These are phyloP conservation scores for Closterium sp. DNA, from an alignment of 139 green algal genomes.

Conservation along the genomic window DNA sequence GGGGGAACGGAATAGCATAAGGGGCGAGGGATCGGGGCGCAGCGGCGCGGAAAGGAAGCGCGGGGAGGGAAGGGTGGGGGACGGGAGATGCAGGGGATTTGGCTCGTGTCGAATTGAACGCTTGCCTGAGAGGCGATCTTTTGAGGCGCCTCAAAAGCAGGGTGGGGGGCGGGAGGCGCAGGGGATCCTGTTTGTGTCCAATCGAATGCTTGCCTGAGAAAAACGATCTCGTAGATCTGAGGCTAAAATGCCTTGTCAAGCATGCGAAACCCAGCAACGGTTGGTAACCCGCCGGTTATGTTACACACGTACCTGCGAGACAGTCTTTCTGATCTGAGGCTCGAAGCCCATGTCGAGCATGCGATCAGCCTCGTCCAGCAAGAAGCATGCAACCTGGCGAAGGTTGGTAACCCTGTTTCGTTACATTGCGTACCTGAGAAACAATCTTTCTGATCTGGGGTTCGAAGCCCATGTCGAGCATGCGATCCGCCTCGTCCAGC, in stretches of 20 bases:
- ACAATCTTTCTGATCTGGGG: slow-evolving; percentile 79
- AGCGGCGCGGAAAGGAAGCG: neutral
- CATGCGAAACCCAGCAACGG: slow-evolving; percentile 75
- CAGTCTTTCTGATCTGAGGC: slow-evolving; percentile 78
- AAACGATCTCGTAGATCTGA: slow-evolving; percentile 69
- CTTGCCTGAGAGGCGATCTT: slow-evolving; percentile 40
- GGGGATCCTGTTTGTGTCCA: too few species aligned
- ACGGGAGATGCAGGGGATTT: neutral
- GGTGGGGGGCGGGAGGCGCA: too few species aligned
- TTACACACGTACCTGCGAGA: slow-evolving; percentile 36
- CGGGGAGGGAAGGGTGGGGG: neutral
- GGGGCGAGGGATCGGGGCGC: neutral
- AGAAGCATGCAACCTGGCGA: slow-evolving; percentile 70
- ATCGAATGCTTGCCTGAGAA: neutral
- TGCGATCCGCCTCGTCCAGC: slow-evolving; percentile 92
- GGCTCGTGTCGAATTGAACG: too few species aligned
- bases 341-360: slow-evolving; percentile 99
- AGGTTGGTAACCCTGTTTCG: slow-evolving; percentile 45
- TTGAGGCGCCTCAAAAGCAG: too few species aligned
- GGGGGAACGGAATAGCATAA: neutral
- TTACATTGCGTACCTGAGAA: slow-evolving; percentile 24
- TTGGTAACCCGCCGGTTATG: slow-evolving; percentile 31
- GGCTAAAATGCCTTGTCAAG: slow-evolving; percentile 98
- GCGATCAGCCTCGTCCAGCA: slow-evolving; percentile 91
- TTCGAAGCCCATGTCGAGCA: slow-evolving; percentile 99